These are phyloP conservation scores for Senna tora DNA, from an alignment of 306 rosid species.

Conservation along the genomic window DNA sequence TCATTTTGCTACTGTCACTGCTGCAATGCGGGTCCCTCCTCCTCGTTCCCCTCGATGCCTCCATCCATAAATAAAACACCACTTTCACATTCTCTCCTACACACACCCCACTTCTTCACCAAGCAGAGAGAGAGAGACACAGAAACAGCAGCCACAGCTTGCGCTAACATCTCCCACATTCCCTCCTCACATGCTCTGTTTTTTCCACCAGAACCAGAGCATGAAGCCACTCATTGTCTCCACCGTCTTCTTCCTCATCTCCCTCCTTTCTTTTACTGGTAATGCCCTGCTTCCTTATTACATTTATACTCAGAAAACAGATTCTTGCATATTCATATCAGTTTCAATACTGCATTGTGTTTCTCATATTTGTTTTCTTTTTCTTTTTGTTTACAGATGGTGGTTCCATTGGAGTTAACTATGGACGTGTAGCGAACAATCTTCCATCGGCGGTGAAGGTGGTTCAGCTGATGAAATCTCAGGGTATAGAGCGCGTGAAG, in stretches of 20 bases:
- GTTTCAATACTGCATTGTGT: not conserved
- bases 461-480: constrained; percentile 64
- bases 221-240: constrained; percentile 45
- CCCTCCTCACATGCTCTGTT: constrained; percentile 38
- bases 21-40: constrained; percentile 31
- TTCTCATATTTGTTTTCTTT: not conserved
- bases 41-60: constrained; percentile 37
- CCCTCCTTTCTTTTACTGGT: constrained; percentile 53
- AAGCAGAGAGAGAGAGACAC: too few species aligned
- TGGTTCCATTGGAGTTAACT: constrained; percentile 88
- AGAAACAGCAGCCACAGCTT: not conserved
- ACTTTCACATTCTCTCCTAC: constrained; percentile 18
- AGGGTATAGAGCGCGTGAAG: constrained; percentile 67
- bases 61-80: constrained; percentile 24
- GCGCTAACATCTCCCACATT: not conserved
- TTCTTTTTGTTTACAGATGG: constrained; percentile 54
- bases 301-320: too few species aligned
- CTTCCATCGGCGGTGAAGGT: constrained; percentile 82
- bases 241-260: constrained; percentile 36
- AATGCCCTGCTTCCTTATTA: not conserved
- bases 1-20: constrained; percentile 18
- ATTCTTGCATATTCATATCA: too few species aligned
- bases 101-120: constrained; percentile 10
- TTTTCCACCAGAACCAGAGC: constrained; percentile 35
- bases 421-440: constrained; percentile 83